These are phyloP conservation scores for Lentinula guzmanii DNA, from an alignment of 768 basidiomycete species.

Conservation along the genomic window DNA sequence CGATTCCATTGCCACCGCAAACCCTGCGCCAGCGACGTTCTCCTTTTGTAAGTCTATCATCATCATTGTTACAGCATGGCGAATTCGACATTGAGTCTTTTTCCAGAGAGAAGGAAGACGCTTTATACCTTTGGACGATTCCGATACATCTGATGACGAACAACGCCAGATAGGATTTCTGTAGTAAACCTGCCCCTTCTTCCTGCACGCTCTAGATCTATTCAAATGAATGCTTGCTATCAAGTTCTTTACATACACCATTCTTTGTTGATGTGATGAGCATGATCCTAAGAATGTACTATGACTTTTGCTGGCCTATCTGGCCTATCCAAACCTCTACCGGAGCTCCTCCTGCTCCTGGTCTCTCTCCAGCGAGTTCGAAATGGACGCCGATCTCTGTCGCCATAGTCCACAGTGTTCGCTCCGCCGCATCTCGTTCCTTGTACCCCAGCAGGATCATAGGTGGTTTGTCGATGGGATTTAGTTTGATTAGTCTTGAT, in stretches of 20 bases:
- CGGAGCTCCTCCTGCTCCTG: constrained; percentile 56
- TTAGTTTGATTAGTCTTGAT: constrained; percentile 34
- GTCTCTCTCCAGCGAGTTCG: constrained; percentile 42
- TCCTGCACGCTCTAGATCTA: background rate
- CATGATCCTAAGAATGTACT: background rate
- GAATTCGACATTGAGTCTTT: background rate
- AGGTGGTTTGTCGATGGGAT: constrained; percentile 20
- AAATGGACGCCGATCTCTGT: constrained; percentile 49
- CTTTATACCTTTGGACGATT: constrained; percentile 6
- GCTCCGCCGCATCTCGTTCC: constrained; percentile 73
- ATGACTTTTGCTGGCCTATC: background rate
- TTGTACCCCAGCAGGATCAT: constrained; percentile 78
- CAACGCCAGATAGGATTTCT: background rate
- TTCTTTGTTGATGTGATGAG: too few species aligned
- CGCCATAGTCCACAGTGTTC: constrained; percentile 65
- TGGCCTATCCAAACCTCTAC: constrained; percentile 71
- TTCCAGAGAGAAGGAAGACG: constrained; percentile 3
- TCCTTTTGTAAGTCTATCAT: constrained; percentile 1
- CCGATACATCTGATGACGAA: constrained; percentile 5
- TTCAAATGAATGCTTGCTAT: background rate
- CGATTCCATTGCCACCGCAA: background rate
- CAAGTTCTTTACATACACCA: too few species aligned
- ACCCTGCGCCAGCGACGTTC: background rate
- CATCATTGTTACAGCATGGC: background rate
- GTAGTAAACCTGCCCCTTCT: too few species aligned